A percentile compares a stretch with the other conserved stretches of the same genome.
phyloP scores from a whole-genome alignment of 495 filamentous ascomycete species.

The Niebla homalea region DNA sequence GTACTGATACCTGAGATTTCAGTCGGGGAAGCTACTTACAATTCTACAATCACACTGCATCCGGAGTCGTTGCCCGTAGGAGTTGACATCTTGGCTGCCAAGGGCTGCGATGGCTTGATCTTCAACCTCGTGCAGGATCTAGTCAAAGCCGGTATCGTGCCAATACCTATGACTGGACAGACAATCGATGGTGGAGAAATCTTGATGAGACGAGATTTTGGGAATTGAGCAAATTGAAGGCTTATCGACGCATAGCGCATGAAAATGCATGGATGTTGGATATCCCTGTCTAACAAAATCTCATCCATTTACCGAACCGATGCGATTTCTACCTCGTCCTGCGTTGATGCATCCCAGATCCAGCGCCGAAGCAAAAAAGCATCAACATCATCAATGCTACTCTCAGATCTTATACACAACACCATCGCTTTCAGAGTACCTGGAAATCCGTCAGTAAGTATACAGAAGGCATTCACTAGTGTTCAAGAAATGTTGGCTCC shows the following conservation, averaged over 20 bases:
- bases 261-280: neutral
- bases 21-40: constrained; percentile 39
- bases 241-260: neutral
- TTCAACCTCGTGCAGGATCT: constrained; percentile 41
- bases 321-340: too few relatives aligned
- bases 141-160: constrained; percentile 34
- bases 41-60: constrained; percentile 38
- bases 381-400: neutral
- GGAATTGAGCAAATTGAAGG: neutral
- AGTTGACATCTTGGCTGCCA: constrained; percentile 43
- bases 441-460: constrained; percentile 11
- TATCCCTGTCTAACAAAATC: neutral
- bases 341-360: too few relatives aligned
- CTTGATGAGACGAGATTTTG: constrained; percentile 1
- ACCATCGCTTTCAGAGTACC: constrained; percentile 40
- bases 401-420: constrained; percentile 24
- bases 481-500: neutral
- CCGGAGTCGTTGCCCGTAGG: constrained; percentile 46
- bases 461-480: neutral
- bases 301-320: too few relatives aligned
- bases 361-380: too few relatives aligned
- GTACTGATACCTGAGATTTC: neutral
- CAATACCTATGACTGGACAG: constrained; percentile 29
- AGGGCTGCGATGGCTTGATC: constrained; percentile 50
- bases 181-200: constrained; percentile 17